A percentile compares a stretch with the other conserved stretches of the same genome.
These are phyloP conservation scores for Salvia hispanica DNA, from an alignment of 257 asterid genomes.

Conservation along the genomic window DNA sequence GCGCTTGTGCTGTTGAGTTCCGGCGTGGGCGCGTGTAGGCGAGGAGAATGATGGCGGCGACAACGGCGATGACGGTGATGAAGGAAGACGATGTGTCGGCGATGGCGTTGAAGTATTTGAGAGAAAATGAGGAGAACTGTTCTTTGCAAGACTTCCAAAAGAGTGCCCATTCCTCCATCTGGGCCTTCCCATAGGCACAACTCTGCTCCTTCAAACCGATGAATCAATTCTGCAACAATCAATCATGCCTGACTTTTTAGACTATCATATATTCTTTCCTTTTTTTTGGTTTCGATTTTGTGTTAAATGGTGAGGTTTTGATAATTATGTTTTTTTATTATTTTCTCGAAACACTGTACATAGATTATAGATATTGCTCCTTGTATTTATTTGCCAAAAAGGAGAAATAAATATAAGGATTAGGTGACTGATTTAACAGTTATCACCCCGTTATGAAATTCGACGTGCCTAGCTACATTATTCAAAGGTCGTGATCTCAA, in stretches of 20 bases:
- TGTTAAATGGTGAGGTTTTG: too few species aligned
- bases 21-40: conserved; percentile 29
- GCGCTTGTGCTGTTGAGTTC: conserved; percentile 19
- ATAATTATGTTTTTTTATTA: too few species aligned
- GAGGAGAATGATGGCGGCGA: conserved; percentile 21
- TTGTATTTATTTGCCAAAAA: background rate
- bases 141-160: conserved; percentile 47
- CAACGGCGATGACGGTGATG: background rate
- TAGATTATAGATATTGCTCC: background rate
- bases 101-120: conserved; percentile 30
- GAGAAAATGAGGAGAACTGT: conserved; percentile 25
- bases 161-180: conserved; percentile 52
- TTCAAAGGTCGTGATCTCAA: background rate
- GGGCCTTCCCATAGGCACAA: conserved; percentile 59
- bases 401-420: background rate
- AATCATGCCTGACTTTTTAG: background rate
- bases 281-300: background rate
- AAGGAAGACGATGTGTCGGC: conserved; percentile 27
- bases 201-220: conserved; percentile 32
- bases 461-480: background rate
- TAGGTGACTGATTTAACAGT: background rate
- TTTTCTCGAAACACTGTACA: too few species aligned
- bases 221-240: background rate
- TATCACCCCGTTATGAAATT: background rate
- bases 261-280: background rate